Conservation (phyloP, 2,329 filamentous ascomycete genomes). For the Graphiopsis chlorocephala region DNA sequence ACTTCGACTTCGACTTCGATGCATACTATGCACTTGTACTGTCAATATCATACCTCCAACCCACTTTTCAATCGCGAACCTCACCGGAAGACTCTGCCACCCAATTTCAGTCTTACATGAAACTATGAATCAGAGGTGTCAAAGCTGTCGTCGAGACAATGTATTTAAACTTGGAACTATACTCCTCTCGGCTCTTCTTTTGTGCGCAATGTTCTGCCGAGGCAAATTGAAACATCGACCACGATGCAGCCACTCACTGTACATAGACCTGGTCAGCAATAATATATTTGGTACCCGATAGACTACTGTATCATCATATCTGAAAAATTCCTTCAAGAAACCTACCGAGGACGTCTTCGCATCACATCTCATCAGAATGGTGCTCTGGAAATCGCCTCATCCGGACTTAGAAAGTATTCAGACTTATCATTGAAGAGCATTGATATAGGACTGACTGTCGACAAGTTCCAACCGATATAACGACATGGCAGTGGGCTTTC, state of each 20-base stretch:
- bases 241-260: neutral
- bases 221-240: neutral
- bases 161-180: neutral
- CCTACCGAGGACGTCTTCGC: neutral
- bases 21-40: too few species aligned
- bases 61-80: too few species aligned
- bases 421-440: neutral
- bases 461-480: slow-evolving; percentile 52
- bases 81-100: too few species aligned
- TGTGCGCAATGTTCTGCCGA: slow-evolving; percentile 2
- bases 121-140: neutral
- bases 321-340: neutral
- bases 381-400: slow-evolving; percentile 38
- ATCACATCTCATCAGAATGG: neutral
- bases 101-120: too few species aligned
- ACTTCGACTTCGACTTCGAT: too few species aligned
- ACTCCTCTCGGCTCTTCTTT: neutral
- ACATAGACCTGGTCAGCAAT: neutral
- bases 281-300: neutral
- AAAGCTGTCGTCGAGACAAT: neutral
- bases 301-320: neutral
- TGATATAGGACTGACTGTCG: slow-evolving; percentile 11
- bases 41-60: too few species aligned
- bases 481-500: slow-evolving; percentile 62
- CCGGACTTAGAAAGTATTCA: slow-evolving; percentile 41